Base-by-base conservation (phyloP, 2,329 filamentous ascomycete species). In the Penicillium sumatraense region DNA sequence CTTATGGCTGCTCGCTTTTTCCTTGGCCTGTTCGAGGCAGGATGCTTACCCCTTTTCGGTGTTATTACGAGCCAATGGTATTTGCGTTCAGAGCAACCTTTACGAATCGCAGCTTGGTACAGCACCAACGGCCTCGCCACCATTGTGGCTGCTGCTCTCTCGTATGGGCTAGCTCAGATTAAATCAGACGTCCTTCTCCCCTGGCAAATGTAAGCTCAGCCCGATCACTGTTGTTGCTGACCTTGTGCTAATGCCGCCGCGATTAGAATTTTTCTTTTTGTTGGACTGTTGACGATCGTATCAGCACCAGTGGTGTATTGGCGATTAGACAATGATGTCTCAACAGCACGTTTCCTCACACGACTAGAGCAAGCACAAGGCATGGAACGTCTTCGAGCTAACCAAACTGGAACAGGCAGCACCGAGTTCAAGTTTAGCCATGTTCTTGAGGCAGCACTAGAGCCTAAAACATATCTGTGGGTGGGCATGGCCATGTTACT, bases 81-180 rank as follows among this genome's bases (percentile, higher is more conserved):
- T 59, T 72, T 76, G 11, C 73, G 75, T 51, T 77, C 78, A 4
- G 85, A 89, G 63, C 86, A 89, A 68, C 85, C 86, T 0, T 68
- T 86, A 23, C 79, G 87, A 0, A 80, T 88, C 3, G 85, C 85
- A 0, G 80, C 81, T n/a, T 89, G 86, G 86, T 89, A 89, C 60
- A 78, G 83, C 3, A 86, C 83, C 0, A 88, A 84, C 49, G 84
- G 85, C 0, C 55, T 80, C 0, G 82, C 83, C 0, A 86, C 80
- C 5, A 83, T 87, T 36, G 69, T 85, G 11, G 85, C 83, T 0
- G 82, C 82, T 0, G 76, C 79, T 0, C 64, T 86, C 13, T 84
- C 84, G 0, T 86, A 80, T 54, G 85, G 83, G 0, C 70, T 87
- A 14, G 82, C 81, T 1, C 81, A 85, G 49, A 83, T 86, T 53